Evolutionary conservation across 2,329 filamentous ascomycete genomes (phyloP), one percentile per base, ranked within the genome.

Genomic region (Pseudocercospora musae): DNA sequence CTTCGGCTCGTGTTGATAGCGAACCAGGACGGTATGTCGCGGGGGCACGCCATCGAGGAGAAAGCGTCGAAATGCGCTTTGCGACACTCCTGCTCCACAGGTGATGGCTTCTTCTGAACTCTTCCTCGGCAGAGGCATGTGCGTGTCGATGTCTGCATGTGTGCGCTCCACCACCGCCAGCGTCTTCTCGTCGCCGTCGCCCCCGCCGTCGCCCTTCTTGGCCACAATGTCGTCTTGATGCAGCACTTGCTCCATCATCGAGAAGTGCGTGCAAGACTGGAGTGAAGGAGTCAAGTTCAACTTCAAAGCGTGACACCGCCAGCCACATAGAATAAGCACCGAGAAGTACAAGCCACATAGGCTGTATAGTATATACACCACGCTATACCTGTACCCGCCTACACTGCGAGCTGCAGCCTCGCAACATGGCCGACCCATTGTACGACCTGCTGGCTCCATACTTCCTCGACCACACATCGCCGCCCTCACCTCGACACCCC

Each of bases 381-480:
- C n/a, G n/a, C 23, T 25, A 6, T 25, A 25, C 23, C 3, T 6
- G 6, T 25, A 25, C 6, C 23, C 6, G 23, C 23, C 23, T 25
- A n/a, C n/a, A n/a, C n/a, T n/a, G n/a, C n/a, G 29, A 31, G 31
- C 31, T 33, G 31, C 31, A 33, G 1, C 15, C 37, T 6, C 37
- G n/a, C 55, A 27, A n/a, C n/a, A 67, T 67, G 65, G 63, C 62
- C 3, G 90, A 94, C 73, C 81, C 89, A 15, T 81, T 96, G 42
- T 88, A 91, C 71, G 91, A 95, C 62, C 81, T 95, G 46, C 82
- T 95, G 48, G 77, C 80, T 58, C 86, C 88, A 25, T 84, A 89
- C 73, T 79, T 88, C 65, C 80, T 84, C 70, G 66, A 63, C 23
- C 74, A 68, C 65, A 73, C 70, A 33, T 75, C 78, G 52, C 74